phyloP scores from a whole-genome alignment of 192 early-diverging fungal species.

The Phycomyces nitens region DNA sequence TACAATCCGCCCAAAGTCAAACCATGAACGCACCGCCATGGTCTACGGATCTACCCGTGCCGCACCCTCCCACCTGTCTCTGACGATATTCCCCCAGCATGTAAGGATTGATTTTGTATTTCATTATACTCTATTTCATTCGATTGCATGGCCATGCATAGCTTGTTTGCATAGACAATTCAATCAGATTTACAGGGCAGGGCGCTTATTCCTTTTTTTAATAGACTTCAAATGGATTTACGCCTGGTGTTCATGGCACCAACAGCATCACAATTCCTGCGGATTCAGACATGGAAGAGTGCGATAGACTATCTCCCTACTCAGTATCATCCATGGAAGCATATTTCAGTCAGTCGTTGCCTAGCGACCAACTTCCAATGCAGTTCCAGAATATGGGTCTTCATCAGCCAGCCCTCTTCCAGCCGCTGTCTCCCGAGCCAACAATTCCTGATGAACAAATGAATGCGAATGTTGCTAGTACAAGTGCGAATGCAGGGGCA shows the following conservation, averaged over 20 bases:
- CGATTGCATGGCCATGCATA: no score
- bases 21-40: constrained; percentile 7
- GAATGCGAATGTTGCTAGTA: no score
- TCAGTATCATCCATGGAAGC: not conserved
- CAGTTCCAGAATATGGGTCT: not conserved
- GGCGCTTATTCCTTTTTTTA: not conserved
- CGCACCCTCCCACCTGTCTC: not conserved
- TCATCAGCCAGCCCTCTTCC: not conserved
- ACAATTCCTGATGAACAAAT: not conserved
- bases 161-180: no score
- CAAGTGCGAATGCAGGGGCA: constrained; percentile 1
- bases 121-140: not conserved
- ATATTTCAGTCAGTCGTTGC: not conserved
- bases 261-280: constrained; percentile 18
- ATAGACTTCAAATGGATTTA: not conserved
- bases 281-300: constrained; percentile 11
- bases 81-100: not conserved
- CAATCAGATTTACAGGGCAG: no score
- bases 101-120: not conserved
- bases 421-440: not conserved
- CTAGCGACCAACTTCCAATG: not conserved
- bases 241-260: constrained; percentile 10
- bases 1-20: not conserved
- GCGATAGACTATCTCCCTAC: not conserved
- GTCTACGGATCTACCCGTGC: constrained; percentile 19